Evolutionary conservation across 495 filamentous ascomycete genomes (phyloP).

Genomic region (Sordaria brevicollis): DNA sequence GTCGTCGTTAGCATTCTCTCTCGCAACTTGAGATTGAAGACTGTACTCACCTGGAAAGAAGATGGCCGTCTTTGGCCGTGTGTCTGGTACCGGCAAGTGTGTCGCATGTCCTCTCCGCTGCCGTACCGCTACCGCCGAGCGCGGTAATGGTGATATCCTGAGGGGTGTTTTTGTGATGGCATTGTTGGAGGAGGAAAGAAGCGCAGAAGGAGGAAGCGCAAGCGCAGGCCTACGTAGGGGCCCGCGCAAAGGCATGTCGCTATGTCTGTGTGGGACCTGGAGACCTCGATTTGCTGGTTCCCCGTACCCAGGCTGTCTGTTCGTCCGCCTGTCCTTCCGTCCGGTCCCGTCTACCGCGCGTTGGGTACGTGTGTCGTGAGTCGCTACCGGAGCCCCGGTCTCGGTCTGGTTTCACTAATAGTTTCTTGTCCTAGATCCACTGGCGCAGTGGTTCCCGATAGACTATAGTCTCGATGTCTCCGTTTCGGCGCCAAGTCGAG

Average conservation of each 20-base stretch:
- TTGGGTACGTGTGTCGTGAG: neutral
- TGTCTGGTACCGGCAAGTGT: slow-evolving; percentile 1
- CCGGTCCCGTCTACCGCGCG: neutral
- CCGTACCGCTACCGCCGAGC: neutral
- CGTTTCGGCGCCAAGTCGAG: neutral
- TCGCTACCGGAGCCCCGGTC: neutral
- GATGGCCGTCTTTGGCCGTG: slow-evolving; percentile 58
- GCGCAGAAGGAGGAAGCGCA: neutral
- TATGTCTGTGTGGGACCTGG: neutral
- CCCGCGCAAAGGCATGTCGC: neutral
- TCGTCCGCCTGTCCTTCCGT: neutral
- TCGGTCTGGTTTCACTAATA: neutral
- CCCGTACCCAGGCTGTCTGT: neutral
- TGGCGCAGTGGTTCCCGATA: neutral
- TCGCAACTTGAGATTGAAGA: neutral
- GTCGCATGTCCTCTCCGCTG: neutral
- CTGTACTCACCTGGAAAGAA: slow-evolving; percentile 67
- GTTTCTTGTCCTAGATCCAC: neutral
- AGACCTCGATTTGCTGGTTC: neutral
- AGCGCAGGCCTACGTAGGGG: neutral
- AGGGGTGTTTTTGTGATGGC: neutral
- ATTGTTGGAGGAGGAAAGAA: neutral
- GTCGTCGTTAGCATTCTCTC: neutral
- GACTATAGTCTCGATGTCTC: neutral
- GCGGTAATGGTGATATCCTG: neutral